Conservation (phyloP, 179 eudicot genomes). For the Vitellaria paradoxa region DNA sequence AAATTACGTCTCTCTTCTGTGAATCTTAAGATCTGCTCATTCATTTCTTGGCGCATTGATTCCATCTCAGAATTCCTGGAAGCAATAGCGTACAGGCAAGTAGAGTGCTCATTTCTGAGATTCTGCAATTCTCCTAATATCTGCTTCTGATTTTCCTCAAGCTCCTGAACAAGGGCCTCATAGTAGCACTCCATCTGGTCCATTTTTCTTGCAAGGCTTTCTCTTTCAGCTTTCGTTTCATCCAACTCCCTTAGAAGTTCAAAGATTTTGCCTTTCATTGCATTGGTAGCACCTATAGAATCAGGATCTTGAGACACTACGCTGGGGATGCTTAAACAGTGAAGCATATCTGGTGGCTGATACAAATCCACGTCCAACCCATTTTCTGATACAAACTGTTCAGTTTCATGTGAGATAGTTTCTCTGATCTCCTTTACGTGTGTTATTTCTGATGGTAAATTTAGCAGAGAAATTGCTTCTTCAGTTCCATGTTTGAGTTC, state of each 20-base stretch:
- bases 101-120: constrained; percentile 78
- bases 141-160: constrained; percentile 90
- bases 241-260: constrained; percentile 80
- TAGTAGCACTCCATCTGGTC: constrained; percentile 96
- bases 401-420: constrained; percentile 20
- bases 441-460: constrained; percentile 23
- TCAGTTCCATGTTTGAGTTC: constrained; percentile 56
- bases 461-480: constrained; percentile 23
- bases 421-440: constrained; percentile 26
- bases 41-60: constrained; percentile 64
- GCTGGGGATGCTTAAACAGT: constrained; percentile 44
- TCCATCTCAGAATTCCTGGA: constrained; percentile 68
- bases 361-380: constrained; percentile 73
- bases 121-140: constrained; percentile 81
- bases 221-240: constrained; percentile 74
- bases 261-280: constrained; percentile 64
- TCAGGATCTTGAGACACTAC: constrained; percentile 43
- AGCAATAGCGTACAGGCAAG: constrained; percentile 65
- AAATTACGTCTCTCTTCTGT: constrained; percentile 58
- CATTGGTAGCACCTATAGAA: constrained; percentile 47
- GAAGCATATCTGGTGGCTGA: constrained; percentile 77
- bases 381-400: constrained; percentile 37
- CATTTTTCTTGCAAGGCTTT: constrained; percentile 68
- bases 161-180: constrained; percentile 94
- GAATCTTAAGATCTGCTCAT: constrained; percentile 53